These are phyloP conservation scores for Phycomyces nitens DNA, from an alignment of 192 early-diverging fungal species.

Conservation along the genomic window DNA sequence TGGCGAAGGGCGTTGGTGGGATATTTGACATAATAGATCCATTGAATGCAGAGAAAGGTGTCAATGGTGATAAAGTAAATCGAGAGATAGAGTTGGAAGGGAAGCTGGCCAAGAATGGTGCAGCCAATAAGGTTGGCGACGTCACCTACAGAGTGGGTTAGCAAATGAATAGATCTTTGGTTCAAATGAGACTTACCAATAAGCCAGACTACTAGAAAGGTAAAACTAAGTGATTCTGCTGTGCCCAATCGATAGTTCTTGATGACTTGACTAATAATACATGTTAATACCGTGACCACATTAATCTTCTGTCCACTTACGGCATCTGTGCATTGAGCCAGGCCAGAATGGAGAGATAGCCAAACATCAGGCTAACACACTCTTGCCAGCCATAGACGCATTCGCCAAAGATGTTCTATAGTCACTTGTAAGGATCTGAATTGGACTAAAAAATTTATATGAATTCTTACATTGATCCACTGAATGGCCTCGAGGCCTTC, in stretches of 20 bases:
- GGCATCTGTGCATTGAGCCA: slow-evolving; percentile 75
- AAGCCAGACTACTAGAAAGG: slow-evolving; percentile 61
- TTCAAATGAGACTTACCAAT: slow-evolving; percentile 44
- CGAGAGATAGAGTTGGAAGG: slow-evolving; percentile 54
- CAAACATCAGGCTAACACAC: slow-evolving; percentile 38
- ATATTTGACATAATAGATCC: slow-evolving; percentile 29
- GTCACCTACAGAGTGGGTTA: slow-evolving; percentile 48
- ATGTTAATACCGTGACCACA: not conserved
- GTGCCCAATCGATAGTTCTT: slow-evolving; percentile 49
- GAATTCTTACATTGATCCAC: slow-evolving; percentile 15
- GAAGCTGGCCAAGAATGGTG: slow-evolving; percentile 60
- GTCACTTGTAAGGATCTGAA: not conserved
- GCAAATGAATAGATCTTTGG: not conserved
- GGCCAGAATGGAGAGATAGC: slow-evolving; percentile 58
- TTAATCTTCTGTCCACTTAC: slow-evolving; percentile 38
- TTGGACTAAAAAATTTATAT: not conserved
- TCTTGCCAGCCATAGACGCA: slow-evolving; percentile 46
- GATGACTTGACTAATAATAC: slow-evolving; percentile 39
- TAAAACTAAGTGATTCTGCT: slow-evolving; percentile 49
- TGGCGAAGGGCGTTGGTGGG: slow-evolving; percentile 12
- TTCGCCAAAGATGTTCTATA: slow-evolving; percentile 42
- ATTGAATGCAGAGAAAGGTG: slow-evolving; percentile 23
- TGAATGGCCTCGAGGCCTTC: slow-evolving; percentile 7
- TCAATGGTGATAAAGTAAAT: slow-evolving; percentile 29
- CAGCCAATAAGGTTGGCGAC: slow-evolving; percentile 69